Percentiles rank a stretch among this genome's conserved stretches.
These are phyloP conservation scores for Crassisporium funariophilum DNA, from an alignment of 768 basidiomycete genomes.

Conservation along the genomic window DNA sequence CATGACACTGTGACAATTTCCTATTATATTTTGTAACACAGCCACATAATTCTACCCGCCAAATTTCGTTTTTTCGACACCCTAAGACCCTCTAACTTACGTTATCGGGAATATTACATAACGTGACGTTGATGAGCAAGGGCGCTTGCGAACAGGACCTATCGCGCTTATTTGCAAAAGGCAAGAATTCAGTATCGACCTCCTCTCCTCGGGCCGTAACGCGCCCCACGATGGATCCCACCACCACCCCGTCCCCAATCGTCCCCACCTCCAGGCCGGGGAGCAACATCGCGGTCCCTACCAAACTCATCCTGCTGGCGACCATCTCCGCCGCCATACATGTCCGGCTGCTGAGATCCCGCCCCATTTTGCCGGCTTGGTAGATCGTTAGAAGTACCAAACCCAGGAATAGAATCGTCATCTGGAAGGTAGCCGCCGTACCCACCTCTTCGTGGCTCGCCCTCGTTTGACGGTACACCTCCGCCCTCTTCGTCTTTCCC, in stretches of 20 bases:
- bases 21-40: too few species aligned
- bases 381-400: slow-evolving; percentile 38
- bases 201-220: slow-evolving; percentile 24
- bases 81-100: too few species aligned
- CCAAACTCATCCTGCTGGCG: slow-evolving; percentile 30
- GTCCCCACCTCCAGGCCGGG: slow-evolving; percentile 31
- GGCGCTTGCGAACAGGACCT: too few species aligned
- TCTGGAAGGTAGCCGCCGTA: slow-evolving; percentile 31
- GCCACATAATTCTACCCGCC: too few species aligned
- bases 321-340: slow-evolving; percentile 46
- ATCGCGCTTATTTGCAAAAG: too few species aligned
- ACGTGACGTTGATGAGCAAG: too few species aligned
- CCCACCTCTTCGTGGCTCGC: slow-evolving; percentile 25
- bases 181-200: slow-evolving; percentile 14
- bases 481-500: slow-evolving; percentile 45
- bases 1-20: too few species aligned
- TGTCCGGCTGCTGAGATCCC: slow-evolving; percentile 48
- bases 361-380: slow-evolving; percentile 31
- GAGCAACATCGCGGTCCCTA: slow-evolving; percentile 33
- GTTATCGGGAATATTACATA: too few species aligned
- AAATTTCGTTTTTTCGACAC: too few species aligned
- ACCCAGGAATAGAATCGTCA: slow-evolving; percentile 69
- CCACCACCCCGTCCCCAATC: slow-evolving; percentile 37
- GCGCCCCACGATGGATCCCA: slow-evolving; percentile 32
- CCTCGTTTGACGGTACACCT: slow-evolving; percentile 19